Evolutionary conservation across 1,139 yeast species (phyloP).

Genomic region (Debaryomyces sp.): DNA sequence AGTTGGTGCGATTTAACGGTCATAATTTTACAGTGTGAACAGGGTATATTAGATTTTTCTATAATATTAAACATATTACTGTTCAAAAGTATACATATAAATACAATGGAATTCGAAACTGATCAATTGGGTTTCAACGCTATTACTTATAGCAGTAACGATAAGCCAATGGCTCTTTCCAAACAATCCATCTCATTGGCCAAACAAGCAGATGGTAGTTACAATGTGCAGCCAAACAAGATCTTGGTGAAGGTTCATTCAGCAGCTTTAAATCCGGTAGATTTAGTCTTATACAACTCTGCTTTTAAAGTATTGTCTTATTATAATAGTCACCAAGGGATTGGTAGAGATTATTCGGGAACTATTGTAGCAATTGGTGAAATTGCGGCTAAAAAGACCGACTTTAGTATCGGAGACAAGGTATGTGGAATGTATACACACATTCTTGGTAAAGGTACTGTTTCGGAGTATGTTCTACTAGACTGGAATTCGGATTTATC

Average conservation of each 20-base stretch:
- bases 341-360: constrained; percentile 76
- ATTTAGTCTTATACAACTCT: constrained; percentile 45
- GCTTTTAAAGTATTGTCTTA: constrained; percentile 35
- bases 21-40: too few relatives aligned
- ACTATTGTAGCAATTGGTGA: constrained; percentile 60
- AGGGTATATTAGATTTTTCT: too few relatives aligned
- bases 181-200: constrained; percentile 17
- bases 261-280: constrained; percentile 72
- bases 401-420: constrained; percentile 59
- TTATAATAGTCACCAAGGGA: constrained; percentile 44
- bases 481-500: constrained; percentile 32
- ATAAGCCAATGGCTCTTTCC: constrained; percentile 15
- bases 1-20: too few relatives aligned
- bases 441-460: constrained; percentile 52
- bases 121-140: constrained; percentile 19
- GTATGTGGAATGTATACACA: constrained; percentile 60
- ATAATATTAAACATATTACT: too few relatives aligned
- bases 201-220: constrained; percentile 34
- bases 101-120: not conserved
- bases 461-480: constrained; percentile 44
- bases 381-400: constrained; percentile 26
- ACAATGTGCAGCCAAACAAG: constrained; percentile 41
- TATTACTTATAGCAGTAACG: constrained; percentile 17
- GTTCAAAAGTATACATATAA: constrained; percentile 2
- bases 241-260: constrained; percentile 60